Conservation (phyloP, 73 alveolate species). For the Paramecium biaurelia region DNA sequence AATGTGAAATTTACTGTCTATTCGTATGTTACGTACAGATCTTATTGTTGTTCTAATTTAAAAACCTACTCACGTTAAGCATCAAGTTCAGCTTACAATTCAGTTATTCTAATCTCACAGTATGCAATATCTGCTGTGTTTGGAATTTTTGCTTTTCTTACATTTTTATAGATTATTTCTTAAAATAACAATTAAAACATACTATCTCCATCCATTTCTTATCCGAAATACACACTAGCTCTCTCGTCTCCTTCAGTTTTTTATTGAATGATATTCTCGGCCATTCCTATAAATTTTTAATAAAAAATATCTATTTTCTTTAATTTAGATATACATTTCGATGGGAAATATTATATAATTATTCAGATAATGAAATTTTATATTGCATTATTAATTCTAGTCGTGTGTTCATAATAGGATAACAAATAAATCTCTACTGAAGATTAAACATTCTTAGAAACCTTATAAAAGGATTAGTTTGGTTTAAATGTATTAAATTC, state of each 20-base stretch:
- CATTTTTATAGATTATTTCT: conserved; percentile 24
- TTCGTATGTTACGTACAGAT: background rate
- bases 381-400: background rate
- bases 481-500: background rate
- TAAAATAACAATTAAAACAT: background rate
- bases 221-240: background rate
- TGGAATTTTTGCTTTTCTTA: conserved; percentile 13
- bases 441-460: background rate
- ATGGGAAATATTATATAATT: background rate
- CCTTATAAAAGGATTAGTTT: background rate
- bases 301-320: background rate
- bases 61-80: background rate
- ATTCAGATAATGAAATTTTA: background rate
- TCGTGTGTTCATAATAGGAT: background rate
- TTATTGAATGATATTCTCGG: background rate
- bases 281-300: background rate
- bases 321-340: background rate
- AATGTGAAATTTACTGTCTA: background rate
- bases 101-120: conserved; percentile 33
- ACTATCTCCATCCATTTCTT: background rate
- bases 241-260: conserved; percentile 21
- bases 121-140: conserved; percentile 15
- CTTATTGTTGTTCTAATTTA: background rate
- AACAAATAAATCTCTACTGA: background rate
- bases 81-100: conserved; percentile 17